Base-by-base conservation (phyloP, 306 rosid genomes). In the Castanopsis chinensis region DNA sequence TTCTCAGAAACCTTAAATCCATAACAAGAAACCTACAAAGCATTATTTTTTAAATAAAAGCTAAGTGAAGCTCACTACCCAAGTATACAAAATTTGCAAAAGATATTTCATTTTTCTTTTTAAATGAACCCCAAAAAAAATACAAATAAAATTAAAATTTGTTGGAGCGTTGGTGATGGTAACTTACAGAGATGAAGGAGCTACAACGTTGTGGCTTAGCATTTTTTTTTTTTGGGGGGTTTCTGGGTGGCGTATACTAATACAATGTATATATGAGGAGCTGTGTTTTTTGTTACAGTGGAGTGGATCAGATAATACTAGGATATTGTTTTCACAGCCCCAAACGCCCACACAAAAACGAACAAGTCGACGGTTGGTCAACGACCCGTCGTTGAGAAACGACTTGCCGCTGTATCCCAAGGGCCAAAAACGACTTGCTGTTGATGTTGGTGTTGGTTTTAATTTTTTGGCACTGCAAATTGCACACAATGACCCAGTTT, bases 121-220 rank as follows among this genome's bases (percentile, higher is more conserved):
- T 41, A 41, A 8, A 41, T 0, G 45, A 1, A 41, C 45, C 11
- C 41, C 11, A 8, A 41, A 41, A 8, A 35, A 35, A 41, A 7
- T 23, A 1, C 12, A 11, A 12, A 5, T 21, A 17, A 2, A 54
- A 23, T 52, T 3, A 21, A 56, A 70, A 28, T 6, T 6, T 55
- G 28, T 53, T 14, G 19, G 23, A 67, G 57, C 3, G 56, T 3
- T 52, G 67, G 35, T 49, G 53, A 13, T 12, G 4, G 53, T 11
- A 30, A 77, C 83, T 80, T 58, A 83, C 89, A 77, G 72, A 68
- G 91, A 85, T 75, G 83, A 78, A 67, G 79, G 69, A 59, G 37
- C 18, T 23, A 68, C 3, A 11, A 78, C 69, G 61, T 78, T 82
- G 79, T 69, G 71, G 65, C 79, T 71, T 11, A 76, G 68, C 86